Base-by-base conservation (phyloP, 176 grass and related monocot species). In the Echinochloa phyllopogon region DNA sequence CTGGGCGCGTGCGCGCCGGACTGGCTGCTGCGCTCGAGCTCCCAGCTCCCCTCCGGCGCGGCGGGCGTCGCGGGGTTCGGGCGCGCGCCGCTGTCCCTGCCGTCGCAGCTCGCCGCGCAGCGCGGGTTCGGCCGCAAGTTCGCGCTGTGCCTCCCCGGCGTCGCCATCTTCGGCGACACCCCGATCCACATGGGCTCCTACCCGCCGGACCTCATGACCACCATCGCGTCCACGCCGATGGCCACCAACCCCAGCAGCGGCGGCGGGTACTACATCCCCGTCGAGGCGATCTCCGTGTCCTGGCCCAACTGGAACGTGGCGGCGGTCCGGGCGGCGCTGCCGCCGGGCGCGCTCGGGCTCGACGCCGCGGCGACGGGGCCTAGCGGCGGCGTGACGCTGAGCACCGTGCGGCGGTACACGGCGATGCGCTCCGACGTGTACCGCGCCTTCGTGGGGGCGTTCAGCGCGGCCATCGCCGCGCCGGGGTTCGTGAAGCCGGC, bases 121-220 rank as follows among this genome's bases (percentile, higher is more conserved):
- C 74, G 61, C 61, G 24, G 61, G 61, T 17, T 65, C 29, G 61
- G 61, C 5, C 61, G 78, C 41, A 33, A 72, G 24, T 92, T 92
- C 25, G 78, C 58, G 8, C 60, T 89, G 40, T 89, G 90, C 63
- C 86, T 92, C 24, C 90, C 86, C 8, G 82, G 90, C 72, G 71
- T 81, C 4, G 67, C 41, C 67, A 20, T 70, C 10, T 23, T 70
- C 67, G 41, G 39, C 21, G 21, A 13, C 41, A 70, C 67, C 40
- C 41, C 67, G 20, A 43, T 70, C 67, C 15, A 45, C 21, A 20
- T 70, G 41, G 43, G 10, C 20, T 23, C 0, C 41, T 45, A 45
- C 41, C 67, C 67, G 4, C 10, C 21, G 10, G 67, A 70, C 10
- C 67, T 70, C 67, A 45, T n/a, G 20, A n/a, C 41, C 40, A 43